These are phyloP conservation scores for Sugiyamaella floridensis DNA, from an alignment of 805 yeast genomes.

Conservation along the genomic window DNA sequence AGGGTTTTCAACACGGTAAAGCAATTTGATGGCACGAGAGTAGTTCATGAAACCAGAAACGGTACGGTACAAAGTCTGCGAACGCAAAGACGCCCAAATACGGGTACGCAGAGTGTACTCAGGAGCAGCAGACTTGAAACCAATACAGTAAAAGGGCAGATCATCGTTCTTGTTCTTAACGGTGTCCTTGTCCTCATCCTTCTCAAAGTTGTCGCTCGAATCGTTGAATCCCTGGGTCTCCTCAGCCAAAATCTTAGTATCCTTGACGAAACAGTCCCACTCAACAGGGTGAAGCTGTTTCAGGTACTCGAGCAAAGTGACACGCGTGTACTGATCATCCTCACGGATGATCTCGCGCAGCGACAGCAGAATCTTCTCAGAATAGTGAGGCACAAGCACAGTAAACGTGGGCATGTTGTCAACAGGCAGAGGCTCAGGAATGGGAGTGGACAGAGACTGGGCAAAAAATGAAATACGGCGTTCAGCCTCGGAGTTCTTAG, in stretches of 20 bases:
- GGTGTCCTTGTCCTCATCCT: constrained; percentile 55
- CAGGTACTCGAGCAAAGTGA: constrained; percentile 86
- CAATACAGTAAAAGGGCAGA: constrained; percentile 90
- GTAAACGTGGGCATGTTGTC: constrained; percentile 99
- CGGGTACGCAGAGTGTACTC: constrained; percentile 93
- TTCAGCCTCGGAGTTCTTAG: constrained; percentile 95
- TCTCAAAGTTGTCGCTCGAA: constrained; percentile 33
- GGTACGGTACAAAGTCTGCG: constrained; percentile 94
- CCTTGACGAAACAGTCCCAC: constrained; percentile 97
- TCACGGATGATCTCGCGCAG: constrained; percentile 93
- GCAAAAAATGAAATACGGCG: constrained; percentile 99
- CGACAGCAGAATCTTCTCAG: constrained; percentile 90
- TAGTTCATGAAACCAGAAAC: constrained; percentile 98
- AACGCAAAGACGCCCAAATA: constrained; percentile 97
- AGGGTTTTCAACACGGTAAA: constrained; percentile 92
- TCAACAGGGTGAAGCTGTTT: constrained; percentile 94
- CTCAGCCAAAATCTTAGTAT: constrained; percentile 86
- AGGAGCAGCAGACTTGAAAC: constrained; percentile 96
- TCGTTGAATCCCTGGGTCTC: constrained; percentile 26
- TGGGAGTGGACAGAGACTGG: constrained; percentile 96
- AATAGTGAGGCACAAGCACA: constrained; percentile 91
- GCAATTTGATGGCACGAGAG: constrained; percentile 87
- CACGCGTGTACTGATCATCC: constrained; percentile 94
- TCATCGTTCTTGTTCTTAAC: constrained; percentile 85
- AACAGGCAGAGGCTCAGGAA: constrained; percentile 97